Evolutionary conservation across 2,329 filamentous ascomycete genomes (phyloP).

Genomic region (Penicillium sp.): DNA sequence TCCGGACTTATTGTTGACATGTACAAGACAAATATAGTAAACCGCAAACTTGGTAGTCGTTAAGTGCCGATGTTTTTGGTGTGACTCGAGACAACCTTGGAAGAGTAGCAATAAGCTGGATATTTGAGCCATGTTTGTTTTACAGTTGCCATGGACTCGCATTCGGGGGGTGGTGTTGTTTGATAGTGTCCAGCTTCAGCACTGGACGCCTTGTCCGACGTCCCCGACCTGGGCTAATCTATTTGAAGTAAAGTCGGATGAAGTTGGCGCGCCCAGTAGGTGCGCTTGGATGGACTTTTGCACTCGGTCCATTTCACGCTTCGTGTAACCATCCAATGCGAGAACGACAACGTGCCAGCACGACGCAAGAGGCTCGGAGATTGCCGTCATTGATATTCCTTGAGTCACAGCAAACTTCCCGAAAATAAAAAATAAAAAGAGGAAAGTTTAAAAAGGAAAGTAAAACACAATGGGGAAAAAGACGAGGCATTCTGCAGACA

Average conservation of each 20-base stretch:
- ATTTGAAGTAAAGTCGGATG: background rate
- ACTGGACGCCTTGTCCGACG: slow-evolving; percentile 24
- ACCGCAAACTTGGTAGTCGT: background rate
- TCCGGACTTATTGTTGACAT: background rate
- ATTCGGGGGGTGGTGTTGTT: slow-evolving; percentile 7
- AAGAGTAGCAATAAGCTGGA: background rate
- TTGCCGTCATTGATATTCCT: slow-evolving; percentile 18
- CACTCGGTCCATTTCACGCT: slow-evolving; percentile 22
- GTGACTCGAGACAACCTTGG: background rate
- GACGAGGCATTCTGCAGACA: background rate
- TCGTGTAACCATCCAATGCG: slow-evolving; percentile 17
- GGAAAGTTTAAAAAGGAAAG: background rate
- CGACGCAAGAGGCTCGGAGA: slow-evolving; percentile 19
- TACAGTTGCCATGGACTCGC: slow-evolving; percentile 2
- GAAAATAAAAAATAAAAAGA: background rate
- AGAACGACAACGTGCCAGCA: slow-evolving; percentile 2
- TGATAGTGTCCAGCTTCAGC: slow-evolving; percentile 3
- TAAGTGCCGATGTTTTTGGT: slow-evolving; percentile 3
- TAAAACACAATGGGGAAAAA: background rate
- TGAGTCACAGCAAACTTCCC: slow-evolving; percentile 7
- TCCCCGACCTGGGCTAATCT: background rate
- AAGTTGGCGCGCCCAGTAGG: slow-evolving; percentile 11
- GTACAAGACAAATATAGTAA: background rate
- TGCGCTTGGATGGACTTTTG: slow-evolving; percentile 17
- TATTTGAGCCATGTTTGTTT: slow-evolving; percentile 10